Evolutionary conservation across 768 basidiomycete genomes (phyloP).

Genomic region (Boletus sensibilis): DNA sequence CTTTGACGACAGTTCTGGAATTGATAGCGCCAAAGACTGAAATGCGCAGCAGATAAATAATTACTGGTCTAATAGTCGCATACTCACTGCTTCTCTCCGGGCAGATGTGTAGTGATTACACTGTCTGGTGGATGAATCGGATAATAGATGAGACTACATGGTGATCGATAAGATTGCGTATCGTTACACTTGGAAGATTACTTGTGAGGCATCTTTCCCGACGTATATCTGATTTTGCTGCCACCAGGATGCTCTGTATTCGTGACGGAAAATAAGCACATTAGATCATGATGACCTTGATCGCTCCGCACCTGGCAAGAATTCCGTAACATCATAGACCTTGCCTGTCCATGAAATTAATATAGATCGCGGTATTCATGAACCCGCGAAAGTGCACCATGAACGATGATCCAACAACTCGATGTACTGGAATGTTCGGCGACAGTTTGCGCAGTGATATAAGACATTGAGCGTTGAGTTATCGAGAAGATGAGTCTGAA

Average conservation of each 20-base stretch:
- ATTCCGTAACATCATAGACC: constrained; percentile 77
- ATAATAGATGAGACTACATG: constrained; percentile 61
- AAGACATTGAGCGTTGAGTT: constrained; percentile 14
- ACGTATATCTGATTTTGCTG: constrained; percentile 79
- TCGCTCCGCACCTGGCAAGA: constrained; percentile 59
- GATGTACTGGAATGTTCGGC: constrained; percentile 52
- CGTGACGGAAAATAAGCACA: not conserved
- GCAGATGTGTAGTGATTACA: constrained; percentile 72
- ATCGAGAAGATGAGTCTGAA: not conserved
- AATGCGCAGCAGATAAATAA: not conserved
- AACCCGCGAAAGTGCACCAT: constrained; percentile 43
- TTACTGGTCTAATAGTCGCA: not conserved
- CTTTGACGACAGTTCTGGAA: constrained; percentile 57
- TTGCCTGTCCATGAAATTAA: constrained; percentile 71
- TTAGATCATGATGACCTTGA: constrained; percentile 36
- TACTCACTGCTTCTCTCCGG: constrained; percentile 75
- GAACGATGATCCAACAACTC: constrained; percentile 78
- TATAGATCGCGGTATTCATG: constrained; percentile 42
- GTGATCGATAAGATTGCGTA: not conserved
- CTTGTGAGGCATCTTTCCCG: constrained; percentile 82
- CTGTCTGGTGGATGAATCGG: constrained; percentile 86
- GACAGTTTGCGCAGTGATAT: constrained; percentile 43
- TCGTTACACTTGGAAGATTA: not conserved
- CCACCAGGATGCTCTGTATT: constrained; percentile 68
- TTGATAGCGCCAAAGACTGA: constrained; percentile 70